A percentile compares a stretch with the other conserved stretches of the same genome.
Conservation (phyloP, 140 eudicot species). For the Bidens hawaiensis region DNA sequence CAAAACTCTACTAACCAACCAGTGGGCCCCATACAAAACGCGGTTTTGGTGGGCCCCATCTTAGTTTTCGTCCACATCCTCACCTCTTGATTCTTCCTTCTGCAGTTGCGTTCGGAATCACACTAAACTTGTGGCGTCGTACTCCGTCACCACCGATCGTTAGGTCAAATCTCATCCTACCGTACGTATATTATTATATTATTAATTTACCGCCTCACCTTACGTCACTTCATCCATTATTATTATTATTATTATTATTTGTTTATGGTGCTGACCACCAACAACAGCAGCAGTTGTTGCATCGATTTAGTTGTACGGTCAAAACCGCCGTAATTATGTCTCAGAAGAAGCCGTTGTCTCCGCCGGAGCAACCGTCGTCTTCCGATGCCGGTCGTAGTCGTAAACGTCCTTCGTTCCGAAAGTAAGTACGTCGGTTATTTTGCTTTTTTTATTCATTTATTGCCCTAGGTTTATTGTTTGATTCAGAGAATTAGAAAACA, state of each 20-base stretch:
- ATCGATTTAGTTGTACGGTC: too few relatives aligned
- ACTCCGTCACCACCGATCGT: slow-evolving; percentile 11
- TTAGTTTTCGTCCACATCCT: slow-evolving; percentile 15
- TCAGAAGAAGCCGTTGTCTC: slow-evolving; percentile 18
- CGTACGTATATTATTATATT: too few relatives aligned
- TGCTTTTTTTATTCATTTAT: too few relatives aligned
- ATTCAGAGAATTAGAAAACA: too few relatives aligned
- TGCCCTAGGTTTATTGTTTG: too few relatives aligned
- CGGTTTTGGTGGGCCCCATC: slow-evolving; percentile 27
- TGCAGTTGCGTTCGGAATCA: not conserved
- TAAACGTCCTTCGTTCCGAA: slow-evolving; percentile 35
- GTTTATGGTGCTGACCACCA: slow-evolving; percentile 13
- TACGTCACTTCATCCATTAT: not conserved
- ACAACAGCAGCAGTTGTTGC: too few relatives aligned
- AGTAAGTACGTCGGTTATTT: slow-evolving; percentile 21
- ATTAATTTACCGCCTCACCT: not conserved
- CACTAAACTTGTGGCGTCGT: slow-evolving; percentile 2
- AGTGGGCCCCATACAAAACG: slow-evolving; percentile 22
- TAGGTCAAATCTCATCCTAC: slow-evolving; percentile 16
- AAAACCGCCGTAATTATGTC: slow-evolving; percentile 31
- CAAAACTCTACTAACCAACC: slow-evolving; percentile 4
- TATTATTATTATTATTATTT: too few relatives aligned
- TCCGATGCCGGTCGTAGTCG: slow-evolving; percentile 20
- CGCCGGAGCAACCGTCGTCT: slow-evolving; percentile 29
- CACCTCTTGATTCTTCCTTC: slow-evolving; percentile 6